Evolutionary conservation across 2,329 filamentous ascomycete species (phyloP).

Genomic region (Diaporthe sp.): DNA sequence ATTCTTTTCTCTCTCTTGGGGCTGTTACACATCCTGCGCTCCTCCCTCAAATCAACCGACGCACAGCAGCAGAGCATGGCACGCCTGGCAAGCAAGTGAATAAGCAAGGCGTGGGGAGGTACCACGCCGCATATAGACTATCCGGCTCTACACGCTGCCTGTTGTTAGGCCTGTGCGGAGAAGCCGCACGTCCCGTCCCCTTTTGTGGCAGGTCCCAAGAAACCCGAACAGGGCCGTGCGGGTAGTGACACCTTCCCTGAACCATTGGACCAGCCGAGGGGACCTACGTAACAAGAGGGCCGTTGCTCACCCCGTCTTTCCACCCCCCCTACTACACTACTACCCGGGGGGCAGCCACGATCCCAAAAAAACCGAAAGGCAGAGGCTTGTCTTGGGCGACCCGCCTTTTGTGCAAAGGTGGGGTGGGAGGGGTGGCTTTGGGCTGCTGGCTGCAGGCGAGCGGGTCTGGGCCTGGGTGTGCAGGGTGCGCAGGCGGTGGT

Average conservation of each 20-base stretch:
- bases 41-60: slow-evolving; percentile 8
- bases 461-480: slow-evolving; percentile 31
- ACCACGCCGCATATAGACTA: background rate
- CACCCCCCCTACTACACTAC: background rate
- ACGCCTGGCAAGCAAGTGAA: background rate
- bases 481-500: slow-evolving; percentile 11
- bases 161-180: slow-evolving; percentile 26
- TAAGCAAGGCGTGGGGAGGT: background rate
- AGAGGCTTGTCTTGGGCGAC: slow-evolving; percentile 32
- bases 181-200: slow-evolving; percentile 34
- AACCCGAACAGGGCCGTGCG: slow-evolving; percentile 24
- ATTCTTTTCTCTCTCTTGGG: background rate
- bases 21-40: slow-evolving; percentile 13
- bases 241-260: slow-evolving; percentile 20
- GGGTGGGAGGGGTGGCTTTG: slow-evolving; percentile 33
- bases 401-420: slow-evolving; percentile 22
- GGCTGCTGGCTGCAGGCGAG: slow-evolving; percentile 26
- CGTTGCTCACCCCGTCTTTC: background rate
- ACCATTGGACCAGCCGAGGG: slow-evolving; percentile 11
- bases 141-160: background rate
- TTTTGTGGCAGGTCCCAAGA: slow-evolving; percentile 34
- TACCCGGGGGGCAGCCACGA: background rate
- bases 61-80: slow-evolving; percentile 20
- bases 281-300: slow-evolving; percentile 13
- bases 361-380: slow-evolving; percentile 27